A percentile compares a stretch with the other conserved stretches of the same genome.
These are phyloP conservation scores for Dorcoceras hygrometricum DNA, from an alignment of 257 asterid genomes.

Conservation along the genomic window DNA sequence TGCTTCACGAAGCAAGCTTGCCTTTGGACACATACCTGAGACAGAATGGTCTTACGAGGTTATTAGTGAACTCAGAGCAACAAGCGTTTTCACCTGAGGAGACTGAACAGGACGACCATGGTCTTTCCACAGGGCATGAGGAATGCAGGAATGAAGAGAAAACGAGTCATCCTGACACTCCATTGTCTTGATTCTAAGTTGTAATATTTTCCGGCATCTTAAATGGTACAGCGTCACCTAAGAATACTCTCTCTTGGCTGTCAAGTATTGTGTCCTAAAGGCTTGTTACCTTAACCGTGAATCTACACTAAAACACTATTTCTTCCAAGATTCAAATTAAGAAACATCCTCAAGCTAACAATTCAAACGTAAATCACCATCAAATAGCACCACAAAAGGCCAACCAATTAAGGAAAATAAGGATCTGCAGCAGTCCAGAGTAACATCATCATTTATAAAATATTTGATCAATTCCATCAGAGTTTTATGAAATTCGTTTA, in stretches of 20 bases:
- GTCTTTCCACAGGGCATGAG: constrained; percentile 40
- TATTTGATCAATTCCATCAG: too few species aligned
- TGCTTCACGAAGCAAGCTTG: constrained; percentile 80
- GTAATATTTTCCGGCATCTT: neutral
- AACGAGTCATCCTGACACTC: neutral
- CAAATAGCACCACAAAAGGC: too few species aligned
- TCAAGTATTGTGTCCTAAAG: neutral
- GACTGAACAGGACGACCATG: constrained; percentile 34
- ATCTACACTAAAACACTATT: too few species aligned
- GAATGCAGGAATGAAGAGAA: constrained; percentile 32
- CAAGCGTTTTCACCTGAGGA: constrained; percentile 39
- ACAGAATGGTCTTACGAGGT: constrained; percentile 86
- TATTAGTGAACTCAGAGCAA: constrained; percentile 52
- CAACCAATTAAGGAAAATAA: too few species aligned
- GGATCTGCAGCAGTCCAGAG: too few species aligned
- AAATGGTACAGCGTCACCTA: neutral
- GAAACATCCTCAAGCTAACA: too few species aligned
- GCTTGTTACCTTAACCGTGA: neutral
- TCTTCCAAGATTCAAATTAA: too few species aligned
- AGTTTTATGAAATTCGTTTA: too few species aligned
- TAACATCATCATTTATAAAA: too few species aligned
- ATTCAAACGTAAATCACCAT: too few species aligned
- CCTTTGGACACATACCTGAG: constrained; percentile 74
- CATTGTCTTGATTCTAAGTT: neutral
- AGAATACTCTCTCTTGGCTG: too few species aligned